Conservation (phyloP, 2,329 filamentous ascomycete species). For the Ophiostoma australiae region DNA sequence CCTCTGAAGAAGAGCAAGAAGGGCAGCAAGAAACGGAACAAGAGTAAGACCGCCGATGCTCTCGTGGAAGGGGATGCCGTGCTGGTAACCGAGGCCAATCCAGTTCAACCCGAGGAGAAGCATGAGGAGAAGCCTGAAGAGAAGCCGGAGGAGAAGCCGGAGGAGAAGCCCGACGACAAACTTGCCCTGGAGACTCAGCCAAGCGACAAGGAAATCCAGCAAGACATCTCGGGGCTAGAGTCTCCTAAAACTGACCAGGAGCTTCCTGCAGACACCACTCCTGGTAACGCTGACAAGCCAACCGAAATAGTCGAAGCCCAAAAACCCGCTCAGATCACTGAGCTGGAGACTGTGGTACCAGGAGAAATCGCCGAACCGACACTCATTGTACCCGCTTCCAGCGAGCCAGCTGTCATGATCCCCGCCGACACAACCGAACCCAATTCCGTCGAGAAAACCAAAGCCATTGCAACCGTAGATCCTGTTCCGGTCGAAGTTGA, state of each 20-base stretch:
- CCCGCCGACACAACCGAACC: background rate
- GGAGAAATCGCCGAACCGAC: background rate
- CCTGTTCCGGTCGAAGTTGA: background rate
- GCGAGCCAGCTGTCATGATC: background rate
- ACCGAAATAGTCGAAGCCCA: background rate
- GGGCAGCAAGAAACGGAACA: constrained; percentile 21
- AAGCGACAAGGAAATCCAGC: background rate
- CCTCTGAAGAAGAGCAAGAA: constrained; percentile 18
- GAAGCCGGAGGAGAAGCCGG: background rate
- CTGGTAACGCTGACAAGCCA: background rate
- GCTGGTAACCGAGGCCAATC: background rate
- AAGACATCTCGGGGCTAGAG: background rate
- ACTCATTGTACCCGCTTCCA: background rate
- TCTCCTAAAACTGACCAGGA: background rate
- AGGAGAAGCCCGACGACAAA: background rate
- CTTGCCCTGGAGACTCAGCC: background rate
- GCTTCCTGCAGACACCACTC: background rate
- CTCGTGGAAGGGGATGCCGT: background rate
- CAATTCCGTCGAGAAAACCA: background rate
- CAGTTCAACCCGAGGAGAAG: background rate
- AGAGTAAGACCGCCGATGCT: constrained; percentile 9
- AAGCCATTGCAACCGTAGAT: background rate
- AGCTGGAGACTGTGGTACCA: background rate
- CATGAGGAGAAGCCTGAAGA: background rate
- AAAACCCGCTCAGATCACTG: background rate